phyloP scores from a whole-genome alignment of 2,329 filamentous ascomycete species.

The Curvularia hawaiiensis region DNA sequence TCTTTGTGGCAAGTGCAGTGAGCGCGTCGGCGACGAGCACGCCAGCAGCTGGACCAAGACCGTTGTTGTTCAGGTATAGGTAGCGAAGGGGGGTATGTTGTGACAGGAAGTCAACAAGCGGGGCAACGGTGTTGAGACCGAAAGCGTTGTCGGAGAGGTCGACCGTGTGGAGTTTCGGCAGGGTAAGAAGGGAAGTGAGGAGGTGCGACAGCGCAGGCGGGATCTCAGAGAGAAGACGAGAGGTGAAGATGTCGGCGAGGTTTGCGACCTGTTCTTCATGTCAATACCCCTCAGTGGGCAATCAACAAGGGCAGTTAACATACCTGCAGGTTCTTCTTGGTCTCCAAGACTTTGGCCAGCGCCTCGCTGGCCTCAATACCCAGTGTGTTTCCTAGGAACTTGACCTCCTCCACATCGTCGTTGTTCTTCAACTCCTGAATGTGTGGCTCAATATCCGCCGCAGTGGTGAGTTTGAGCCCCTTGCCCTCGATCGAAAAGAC shows the following conservation, averaged over 20 bases:
- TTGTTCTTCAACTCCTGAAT: slow-evolving; percentile 75
- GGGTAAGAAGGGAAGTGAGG: slow-evolving; percentile 83
- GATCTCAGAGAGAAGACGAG: slow-evolving; percentile 90
- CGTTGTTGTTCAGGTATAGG: slow-evolving; percentile 97
- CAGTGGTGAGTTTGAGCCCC: slow-evolving; percentile 89
- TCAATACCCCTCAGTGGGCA: slow-evolving; percentile 15
- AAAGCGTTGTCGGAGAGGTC: slow-evolving; percentile 99
- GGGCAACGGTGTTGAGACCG: slow-evolving; percentile 91
- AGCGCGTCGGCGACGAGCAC: slow-evolving; percentile 89
- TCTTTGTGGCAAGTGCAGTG: slow-evolving; percentile 79
- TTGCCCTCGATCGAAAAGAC: slow-evolving; percentile 91
- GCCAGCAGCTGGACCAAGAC: slow-evolving; percentile 88
- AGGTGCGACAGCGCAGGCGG: slow-evolving; percentile 85
- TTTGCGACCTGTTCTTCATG: slow-evolving; percentile 68
- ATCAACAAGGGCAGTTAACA: slow-evolving; percentile 11
- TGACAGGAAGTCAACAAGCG: slow-evolving; percentile 88
- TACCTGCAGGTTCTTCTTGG: slow-evolving; percentile 81
- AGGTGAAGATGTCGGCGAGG: slow-evolving; percentile 97
- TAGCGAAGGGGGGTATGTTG: slow-evolving; percentile 89
- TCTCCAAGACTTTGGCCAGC: slow-evolving; percentile 80
- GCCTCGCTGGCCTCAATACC: slow-evolving; percentile 86
- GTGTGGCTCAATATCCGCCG: slow-evolving; percentile 83
- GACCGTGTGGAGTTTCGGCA: slow-evolving; percentile 85
- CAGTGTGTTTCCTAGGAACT: slow-evolving; percentile 87
- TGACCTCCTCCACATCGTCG: slow-evolving; percentile 81